These are phyloP conservation scores for Euryodendron excelsum DNA, from an alignment of 148 eudicot genomes.

Conservation along the genomic window DNA sequence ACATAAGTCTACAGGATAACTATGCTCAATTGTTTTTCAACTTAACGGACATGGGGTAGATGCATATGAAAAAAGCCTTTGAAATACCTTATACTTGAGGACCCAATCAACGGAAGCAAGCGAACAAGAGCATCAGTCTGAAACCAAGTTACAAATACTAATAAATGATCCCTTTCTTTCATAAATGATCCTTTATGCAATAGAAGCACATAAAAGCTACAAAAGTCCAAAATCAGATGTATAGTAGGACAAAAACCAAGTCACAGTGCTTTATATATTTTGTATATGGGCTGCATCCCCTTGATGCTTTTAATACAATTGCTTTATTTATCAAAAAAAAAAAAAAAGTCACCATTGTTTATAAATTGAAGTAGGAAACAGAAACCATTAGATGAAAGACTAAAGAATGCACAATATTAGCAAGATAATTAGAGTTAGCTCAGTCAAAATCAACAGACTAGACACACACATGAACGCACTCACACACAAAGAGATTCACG, in stretches of 20 bases:
- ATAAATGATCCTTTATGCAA: neutral
- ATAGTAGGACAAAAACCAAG: neutral
- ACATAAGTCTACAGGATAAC: neutral
- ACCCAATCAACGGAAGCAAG: conserved; percentile 89
- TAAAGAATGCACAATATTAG: neutral
- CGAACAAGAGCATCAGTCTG: conserved; percentile 87
- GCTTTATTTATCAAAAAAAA: too few species aligned
- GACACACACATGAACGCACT: neutral
- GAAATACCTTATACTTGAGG: conserved; percentile 70
- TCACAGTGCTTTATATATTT: neutral
- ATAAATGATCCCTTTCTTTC: neutral
- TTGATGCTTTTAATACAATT: too few species aligned
- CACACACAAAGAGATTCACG: neutral
- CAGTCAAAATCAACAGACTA: neutral
- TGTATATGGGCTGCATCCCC: too few species aligned
- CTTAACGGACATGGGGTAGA: neutral
- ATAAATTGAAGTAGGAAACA: neutral
- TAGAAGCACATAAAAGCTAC: neutral
- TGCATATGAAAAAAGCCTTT: neutral
- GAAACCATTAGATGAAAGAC: neutral
- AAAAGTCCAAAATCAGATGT: neutral
- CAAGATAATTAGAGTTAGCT: neutral
- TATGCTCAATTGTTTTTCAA: neutral
- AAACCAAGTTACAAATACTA: conserved; percentile 21
- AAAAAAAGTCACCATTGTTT: too few species aligned